Evolutionary conservation across 805 yeast species (phyloP), one percentile per base, ranked within the genome.

Genomic region (Pichia cephalocereana): DNA sequence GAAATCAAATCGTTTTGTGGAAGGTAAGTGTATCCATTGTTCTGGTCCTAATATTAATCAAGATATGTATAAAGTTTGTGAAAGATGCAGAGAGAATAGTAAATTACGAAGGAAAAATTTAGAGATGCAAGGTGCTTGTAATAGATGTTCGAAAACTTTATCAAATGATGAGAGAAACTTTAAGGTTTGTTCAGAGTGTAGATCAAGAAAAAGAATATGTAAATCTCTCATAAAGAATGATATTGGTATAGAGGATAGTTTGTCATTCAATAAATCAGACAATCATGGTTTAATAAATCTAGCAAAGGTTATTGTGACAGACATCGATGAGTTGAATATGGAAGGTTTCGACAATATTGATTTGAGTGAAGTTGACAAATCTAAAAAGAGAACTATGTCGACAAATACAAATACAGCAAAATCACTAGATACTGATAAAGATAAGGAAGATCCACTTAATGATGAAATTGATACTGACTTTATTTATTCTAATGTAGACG

Each of bases 11-110:
- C 66, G 87, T 39, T 83, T 78, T 7, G 77, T 79, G 12, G 74
- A 71, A 53, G 86, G 87, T 0, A 74, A 74, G 55, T 82, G 87
- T 64, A 83, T 82, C 15, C 86, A 82, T 57, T 82, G 87, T 52
- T 70, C 80, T 1, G 84, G 85, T 3, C 79, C 81, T 8, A 71
- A 72, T 46, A 56, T 64, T 17, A 60, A 71, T 8, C 71, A 69
- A 47, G 67, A 73, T 1, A 70, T 68, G 46, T 81, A 67, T 62
- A 81, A 80, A 58, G 86, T 82, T n/a, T 82, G 87, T 58, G 67
- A 72, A 50, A 66, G 85, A 52, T 82, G 87, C 60, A 68, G 86
- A 49, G 76, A 70, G 43, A 79, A 77, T 54, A 86, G 80, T 58
- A 78, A 75, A 57, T 64, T 74, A 43, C 68, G 86, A 52, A 63